Percentiles rank a stretch among this genome's conserved stretches.
phyloP scores from a whole-genome alignment of 352 stramenopile genomes.

The Globisporangium parvum region DNA sequence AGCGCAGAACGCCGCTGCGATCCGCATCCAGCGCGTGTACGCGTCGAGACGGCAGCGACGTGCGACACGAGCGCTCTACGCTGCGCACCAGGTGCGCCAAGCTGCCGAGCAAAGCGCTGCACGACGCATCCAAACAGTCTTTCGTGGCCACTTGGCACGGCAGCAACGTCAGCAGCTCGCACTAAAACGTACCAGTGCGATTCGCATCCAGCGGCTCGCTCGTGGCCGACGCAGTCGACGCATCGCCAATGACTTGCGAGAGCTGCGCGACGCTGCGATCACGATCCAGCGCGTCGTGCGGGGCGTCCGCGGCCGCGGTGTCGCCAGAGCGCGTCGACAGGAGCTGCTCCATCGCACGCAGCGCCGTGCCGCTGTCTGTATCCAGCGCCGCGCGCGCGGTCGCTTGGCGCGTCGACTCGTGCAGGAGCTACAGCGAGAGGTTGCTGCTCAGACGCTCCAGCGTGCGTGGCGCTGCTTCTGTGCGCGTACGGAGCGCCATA shows the following conservation, averaged over 20 bases:
- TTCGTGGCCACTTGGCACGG: constrained; percentile 25
- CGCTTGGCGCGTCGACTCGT: constrained; percentile 19
- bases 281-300: constrained; percentile 34
- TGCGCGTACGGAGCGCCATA: constrained; percentile 14
- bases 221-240: constrained; percentile 18
- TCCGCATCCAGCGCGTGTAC: constrained; percentile 35
- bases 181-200: constrained; percentile 19
- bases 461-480: constrained; percentile 24
- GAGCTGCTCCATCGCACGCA: constrained; percentile 13
- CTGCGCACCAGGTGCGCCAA: constrained; percentile 19
- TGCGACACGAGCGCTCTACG: constrained; percentile 26
- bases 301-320: constrained; percentile 14
- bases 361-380: constrained; percentile 19
- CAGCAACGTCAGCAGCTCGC: constrained; percentile 6
- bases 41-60: constrained; percentile 24
- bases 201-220: constrained; percentile 33
- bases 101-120: constrained; percentile 16
- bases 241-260: constrained; percentile 4
- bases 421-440: constrained; percentile 9
- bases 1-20: constrained; percentile 19
- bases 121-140: constrained; percentile 23
- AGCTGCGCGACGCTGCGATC: constrained; percentile 19
- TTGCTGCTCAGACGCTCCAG: constrained; percentile 24
- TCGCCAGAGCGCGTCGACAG: constrained; percentile 11
- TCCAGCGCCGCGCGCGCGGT: constrained; percentile 35